Evolutionary conservation across 345 rosid genomes (phyloP), one percentile per base, ranked within the genome.

Genomic region (Hibiscus syriacus): DNA sequence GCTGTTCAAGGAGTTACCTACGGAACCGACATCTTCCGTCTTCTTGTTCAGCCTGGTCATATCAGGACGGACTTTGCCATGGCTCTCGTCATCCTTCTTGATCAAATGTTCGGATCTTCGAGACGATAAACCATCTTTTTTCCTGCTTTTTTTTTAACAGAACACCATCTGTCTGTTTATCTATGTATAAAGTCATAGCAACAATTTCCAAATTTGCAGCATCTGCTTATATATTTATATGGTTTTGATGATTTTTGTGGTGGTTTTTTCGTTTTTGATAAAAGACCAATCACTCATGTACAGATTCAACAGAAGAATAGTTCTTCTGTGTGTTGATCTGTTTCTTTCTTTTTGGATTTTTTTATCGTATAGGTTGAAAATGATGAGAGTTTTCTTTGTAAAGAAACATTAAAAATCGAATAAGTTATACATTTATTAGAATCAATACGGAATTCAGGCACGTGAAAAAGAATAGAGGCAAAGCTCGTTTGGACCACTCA

Each of bases 81-180:
- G n/a, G n/a, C n/a, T n/a, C n/a, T n/a, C n/a, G n/a, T n/a, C n/a
- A n/a, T n/a, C n/a, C n/a, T n/a, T n/a, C n/a, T n/a, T n/a, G n/a
- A n/a, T n/a, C n/a, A n/a, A n/a, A 93, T 93, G 99, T 90, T 79
- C 70, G 82, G 86, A 57, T 88, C 97, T 54, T 79, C 83, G 46
- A 70, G 73, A 46, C 80, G 85, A 67, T 67, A 67, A 46, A n/a
- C 26, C 16, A 25, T 11, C 0, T 30, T 3, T 19, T 23, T 5
- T 8, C 14, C 5, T 13, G 32, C 17, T 36, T 2, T 53, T 53
- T 67, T 29, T 38, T 22, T 48, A 2, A 2, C 52, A 13, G n/a
- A 34, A 34, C 45, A 17, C 20, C 11, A 14, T 39, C 10, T 19
- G 6, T 1, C 10, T n/a, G 5, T 48, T 3, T 48, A 16, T n/a